Evolutionary conservation across 2,329 filamentous ascomycete species (phyloP), one percentile per base, ranked within the genome.

Genomic region (Dactylellina cionopaga): DNA sequence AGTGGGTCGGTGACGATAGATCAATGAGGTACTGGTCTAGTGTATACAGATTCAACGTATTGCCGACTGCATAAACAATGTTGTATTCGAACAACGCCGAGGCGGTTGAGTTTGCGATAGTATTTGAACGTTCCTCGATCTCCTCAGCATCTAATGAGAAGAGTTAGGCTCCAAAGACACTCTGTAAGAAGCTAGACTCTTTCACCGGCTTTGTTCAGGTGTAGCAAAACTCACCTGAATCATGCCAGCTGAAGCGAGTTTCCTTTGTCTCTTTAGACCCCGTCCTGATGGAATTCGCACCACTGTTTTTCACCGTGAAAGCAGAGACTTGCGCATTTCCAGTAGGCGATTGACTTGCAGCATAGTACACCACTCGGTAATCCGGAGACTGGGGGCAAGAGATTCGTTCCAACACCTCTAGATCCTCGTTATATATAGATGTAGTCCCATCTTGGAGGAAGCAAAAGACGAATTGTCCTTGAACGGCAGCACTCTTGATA

Each of bases 31-130:
- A 77, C 22, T 74, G 59, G 19, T 75, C 60, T 5, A 76, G 39
- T 10, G 71, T 64, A 58, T 77, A 75, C 4, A 77, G 29, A 19
- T 74, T 71, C n/a, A 77, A 54, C 0, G 15, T 55, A 33, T 66
- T 58, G 9, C 75, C 75, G 33, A 75, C 62, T 24, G 76, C 76
- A 27, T 75, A 75, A 47, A 73, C 74, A 7, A 76, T 66, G 52
- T 74, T 75, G 19, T 76, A 75, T 17, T 70, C 65, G 17, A 77
- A 77, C 24, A 75, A 37, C 15, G 74, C 66, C 3, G 75, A 77
- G 13, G 69, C 74, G 4, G 71, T 75, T 13, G 76, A 77, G 13
- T 31, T 17, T 9, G 17, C 7, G 17, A 44, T 17, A 4, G 15
- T 31, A n/a, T 51, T 54, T 22, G 46, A 35, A 33, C 25, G 10